Evolutionary conservation across 2,329 filamentous ascomycete species (phyloP).

Genomic region (Fonsecaea pedrosoi): DNA sequence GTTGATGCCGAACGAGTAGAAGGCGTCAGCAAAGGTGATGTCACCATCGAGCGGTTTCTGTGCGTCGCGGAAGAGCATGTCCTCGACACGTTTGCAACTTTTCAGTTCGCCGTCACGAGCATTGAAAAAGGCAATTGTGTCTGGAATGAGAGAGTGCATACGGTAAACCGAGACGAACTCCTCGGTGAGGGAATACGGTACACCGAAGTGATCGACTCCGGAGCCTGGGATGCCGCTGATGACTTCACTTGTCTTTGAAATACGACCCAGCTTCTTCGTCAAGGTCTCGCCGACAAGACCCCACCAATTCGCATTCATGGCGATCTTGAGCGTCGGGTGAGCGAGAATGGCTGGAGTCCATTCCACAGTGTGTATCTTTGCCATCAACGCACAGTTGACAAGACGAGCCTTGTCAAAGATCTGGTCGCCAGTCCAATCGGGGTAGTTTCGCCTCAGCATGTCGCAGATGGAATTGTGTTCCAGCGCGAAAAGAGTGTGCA

Average conservation of each 20-base stretch:
- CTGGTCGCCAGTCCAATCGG: conserved; percentile 50
- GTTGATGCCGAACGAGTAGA: conserved; percentile 58
- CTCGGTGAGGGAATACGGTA: conserved; percentile 53
- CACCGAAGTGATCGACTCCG: conserved; percentile 46
- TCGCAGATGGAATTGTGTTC: conserved; percentile 57
- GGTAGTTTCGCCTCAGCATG: conserved; percentile 46
- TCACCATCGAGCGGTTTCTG: conserved; percentile 23
- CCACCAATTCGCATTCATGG: conserved; percentile 57
- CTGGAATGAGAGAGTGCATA: conserved; percentile 52
- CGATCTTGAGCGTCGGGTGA: conserved; percentile 53
- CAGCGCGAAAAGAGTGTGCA: conserved; percentile 56
- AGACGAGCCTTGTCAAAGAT: conserved; percentile 56
- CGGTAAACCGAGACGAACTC: conserved; percentile 56
- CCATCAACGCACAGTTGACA: conserved; percentile 57
- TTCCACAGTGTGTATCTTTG: conserved; percentile 59
- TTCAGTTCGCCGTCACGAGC: conserved; percentile 41
- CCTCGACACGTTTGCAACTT: conserved; percentile 37
- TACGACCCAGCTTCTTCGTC: conserved; percentile 51
- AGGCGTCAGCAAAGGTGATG: conserved; percentile 47
- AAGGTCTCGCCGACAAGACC: conserved; percentile 52
- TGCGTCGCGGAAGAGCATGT: conserved; percentile 22
- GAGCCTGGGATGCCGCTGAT: conserved; percentile 53
- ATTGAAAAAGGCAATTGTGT: conserved; percentile 48
- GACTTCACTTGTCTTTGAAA: conserved; percentile 50
- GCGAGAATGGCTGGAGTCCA: conserved; percentile 58